Evolutionary conservation across 2,329 filamentous ascomycete species (phyloP).

Genomic region (Alternaria gansuensis): DNA sequence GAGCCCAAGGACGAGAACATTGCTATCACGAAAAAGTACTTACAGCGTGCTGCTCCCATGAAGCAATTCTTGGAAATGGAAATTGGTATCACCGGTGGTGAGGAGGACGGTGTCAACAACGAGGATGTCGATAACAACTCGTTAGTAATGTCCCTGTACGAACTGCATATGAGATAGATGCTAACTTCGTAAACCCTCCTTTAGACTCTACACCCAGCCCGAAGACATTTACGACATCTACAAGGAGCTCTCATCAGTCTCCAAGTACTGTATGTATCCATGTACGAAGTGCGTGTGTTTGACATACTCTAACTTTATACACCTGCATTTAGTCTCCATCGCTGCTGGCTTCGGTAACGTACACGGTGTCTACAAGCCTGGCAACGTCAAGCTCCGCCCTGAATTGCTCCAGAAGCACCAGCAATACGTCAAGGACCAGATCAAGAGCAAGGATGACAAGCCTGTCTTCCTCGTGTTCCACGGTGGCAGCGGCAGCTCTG

Average conservation of each 20-base stretch:
- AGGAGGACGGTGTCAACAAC: slow-evolving; percentile 84
- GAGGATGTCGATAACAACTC: slow-evolving; percentile 71
- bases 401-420: slow-evolving; percentile 98
- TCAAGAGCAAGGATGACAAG: slow-evolving; percentile 44
- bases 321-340: slow-evolving; percentile 64
- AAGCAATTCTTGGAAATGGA: slow-evolving; percentile 99
- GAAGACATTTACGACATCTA: slow-evolving; percentile 49
- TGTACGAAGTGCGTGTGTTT: neutral
- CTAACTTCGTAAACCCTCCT: neutral
- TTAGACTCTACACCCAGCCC: slow-evolving; percentile 21
- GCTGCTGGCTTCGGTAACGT: slow-evolving; percentile 95
- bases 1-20: slow-evolving; percentile 84
- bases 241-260: slow-evolving; percentile 54
- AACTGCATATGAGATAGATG: neutral
- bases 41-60: slow-evolving; percentile 93
- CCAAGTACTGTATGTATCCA: too few relatives aligned
- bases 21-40: slow-evolving; percentile 75
- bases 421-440: slow-evolving; percentile 82
- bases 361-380: slow-evolving; percentile 78
- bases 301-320: neutral
- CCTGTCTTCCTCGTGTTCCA: slow-evolving; percentile 99
- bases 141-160: slow-evolving; percentile 67
- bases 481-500: slow-evolving; percentile 90
- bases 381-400: slow-evolving; percentile 72
- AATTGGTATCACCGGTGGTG: slow-evolving; percentile 84